Evolutionary conservation across 192 early-diverging fungal species (phyloP), one percentile per base, ranked within the genome.

Genomic region (Coemansia sp.): DNA sequence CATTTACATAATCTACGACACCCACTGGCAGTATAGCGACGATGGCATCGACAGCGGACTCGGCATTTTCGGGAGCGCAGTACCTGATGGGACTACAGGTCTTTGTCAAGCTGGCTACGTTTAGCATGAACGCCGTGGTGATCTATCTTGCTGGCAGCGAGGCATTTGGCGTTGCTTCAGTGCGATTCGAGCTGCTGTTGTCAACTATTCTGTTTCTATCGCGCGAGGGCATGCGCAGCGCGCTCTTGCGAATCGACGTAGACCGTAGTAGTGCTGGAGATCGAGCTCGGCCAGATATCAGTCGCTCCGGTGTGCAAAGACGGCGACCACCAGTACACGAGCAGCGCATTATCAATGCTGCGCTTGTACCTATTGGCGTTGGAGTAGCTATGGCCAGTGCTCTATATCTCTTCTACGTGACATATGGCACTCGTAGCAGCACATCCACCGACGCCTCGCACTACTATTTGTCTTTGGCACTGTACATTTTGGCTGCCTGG

Each of bases 181-280:
- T 94, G 11, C 84, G 91, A 40, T 79, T 97, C 32, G 95, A 99
- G 78, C 86, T 99, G 14, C 73, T 96, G 16, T 85, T 92, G 9
- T 89, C 93, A n/a, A 95, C 95, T 0, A 90, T 98, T 23, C 75
- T 98, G 40, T 98, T 99, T 82, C 80, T 99, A 13, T 95, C 95
- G 1, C 81, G 97, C 30, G 92, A 94, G 66, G 90, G 89, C 35
- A 88, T 92, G 49, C 85, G 93, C 35, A 89, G 84, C 73, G 92
- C 90, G 0, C 75, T 93, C 8, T 71, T 95, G 57, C 87, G 93
- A 14, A 75, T 86, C 26, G 63, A 84, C 37, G 17, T 9, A 19
- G 44, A 21, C 35, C 14, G 26, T 28, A 38, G 16, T 2, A 44
- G 35, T 9, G 35, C 28, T 3, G 13, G 14, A 17, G 16, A 37